Base-by-base conservation (phyloP, 1,139 yeast genomes). In the Candida dubliniensis region DNA sequence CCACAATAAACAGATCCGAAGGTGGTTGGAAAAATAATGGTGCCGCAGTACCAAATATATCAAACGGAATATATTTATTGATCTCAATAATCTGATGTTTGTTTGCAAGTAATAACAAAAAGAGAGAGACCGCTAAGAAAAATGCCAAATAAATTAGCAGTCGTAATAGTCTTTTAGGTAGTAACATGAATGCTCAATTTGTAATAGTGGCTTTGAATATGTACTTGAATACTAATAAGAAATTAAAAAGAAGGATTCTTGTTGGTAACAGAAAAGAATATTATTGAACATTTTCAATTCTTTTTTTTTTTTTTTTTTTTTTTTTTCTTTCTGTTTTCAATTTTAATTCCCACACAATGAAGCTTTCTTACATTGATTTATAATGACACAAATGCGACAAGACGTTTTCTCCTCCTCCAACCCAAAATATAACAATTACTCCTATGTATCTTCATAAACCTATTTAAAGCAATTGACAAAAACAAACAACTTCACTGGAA, bases 1-100 rank as follows among this genome's bases (percentile, higher is more conserved):
- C 77, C 8, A 71, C 55, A n/a, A 73, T 55, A 47, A 61, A 71
- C 43, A 59, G 52, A 47, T 69, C 71, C 6, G 72, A 60, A 1
- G 65, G 55, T 6, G 76, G 77, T 49, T 71, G 75, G 56, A 71
- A 70, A 53, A 66, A 72, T 11, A 64, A 53, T 1, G 76, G 76
- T 4, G 71, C 60, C 4, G 46, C 40, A 15, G 46, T 41, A 14
- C 41, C 39, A 31, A 49, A 50, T 32, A 66, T 49, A 32, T 60
- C 57, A 15, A 53, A 50, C 1, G 73, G 73, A 13, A 71, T 47
- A 43, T 59, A 61, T 27, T 62, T 59, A 38, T 64, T 57, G 25
- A 69, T 53, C 26, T 61, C 55, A 4, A 68, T 64, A 31, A 61
- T 55, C 29, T 67, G 54, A 24, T 62, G 61, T 34, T 63, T 59